These are phyloP conservation scores for Brassica juncea DNA, from an alignment of 345 rosid genomes.

Conservation along the genomic window DNA sequence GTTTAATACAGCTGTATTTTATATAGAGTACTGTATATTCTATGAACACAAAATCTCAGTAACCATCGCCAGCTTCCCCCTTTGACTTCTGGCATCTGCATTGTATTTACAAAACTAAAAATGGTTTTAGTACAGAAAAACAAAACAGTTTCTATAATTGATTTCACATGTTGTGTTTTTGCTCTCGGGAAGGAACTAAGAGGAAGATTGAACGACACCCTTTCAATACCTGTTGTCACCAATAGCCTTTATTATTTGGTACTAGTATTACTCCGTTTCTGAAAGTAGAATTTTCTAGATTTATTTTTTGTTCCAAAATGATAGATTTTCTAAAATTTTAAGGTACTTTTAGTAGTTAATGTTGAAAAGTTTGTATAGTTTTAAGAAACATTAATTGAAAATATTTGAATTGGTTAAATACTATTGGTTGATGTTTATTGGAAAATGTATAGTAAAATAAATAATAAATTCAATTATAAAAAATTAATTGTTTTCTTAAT, in stretches of 20 bases:
- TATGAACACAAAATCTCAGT: constrained; percentile 20
- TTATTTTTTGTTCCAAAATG: too few relatives aligned
- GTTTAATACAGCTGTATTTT: constrained; percentile 17
- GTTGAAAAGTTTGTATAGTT: too few relatives aligned
- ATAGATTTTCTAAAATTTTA: too few relatives aligned
- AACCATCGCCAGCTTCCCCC: constrained; percentile 21
- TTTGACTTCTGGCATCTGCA: constrained; percentile 33
- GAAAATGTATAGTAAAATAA: too few relatives aligned
- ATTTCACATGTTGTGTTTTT: constrained; percentile 16
- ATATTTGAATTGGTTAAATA: too few relatives aligned
- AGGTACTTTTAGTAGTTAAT: too few relatives aligned
- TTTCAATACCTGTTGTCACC: background rate
- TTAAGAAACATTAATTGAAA: too few relatives aligned
- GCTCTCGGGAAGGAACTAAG: background rate
- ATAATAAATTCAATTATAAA: too few relatives aligned
- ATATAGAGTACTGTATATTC: background rate
- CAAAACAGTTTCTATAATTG: background rate
- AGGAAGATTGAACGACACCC: constrained; percentile 27
- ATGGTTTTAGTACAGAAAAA: background rate
- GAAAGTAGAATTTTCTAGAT: too few relatives aligned
- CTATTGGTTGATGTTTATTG: too few relatives aligned
- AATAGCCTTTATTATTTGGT: background rate
- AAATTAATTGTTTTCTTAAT: too few relatives aligned
- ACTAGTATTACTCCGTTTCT: background rate
- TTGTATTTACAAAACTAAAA: background rate